Conservation (phyloP, 2,329 filamentous ascomycete species). For the Dissoconium aciculare region DNA sequence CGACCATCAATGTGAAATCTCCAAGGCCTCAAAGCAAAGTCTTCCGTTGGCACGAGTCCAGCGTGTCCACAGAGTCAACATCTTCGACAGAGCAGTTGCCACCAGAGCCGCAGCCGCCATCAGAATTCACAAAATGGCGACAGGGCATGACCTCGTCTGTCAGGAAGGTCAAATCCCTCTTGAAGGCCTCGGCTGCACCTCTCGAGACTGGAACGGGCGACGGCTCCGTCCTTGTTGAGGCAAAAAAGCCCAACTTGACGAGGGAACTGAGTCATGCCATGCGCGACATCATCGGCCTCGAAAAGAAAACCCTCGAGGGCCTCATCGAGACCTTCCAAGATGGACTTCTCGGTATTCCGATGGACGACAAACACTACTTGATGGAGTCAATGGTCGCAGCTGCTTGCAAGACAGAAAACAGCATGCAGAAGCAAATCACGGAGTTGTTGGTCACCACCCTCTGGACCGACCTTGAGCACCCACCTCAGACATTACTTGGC, state of each 20-base stretch:
- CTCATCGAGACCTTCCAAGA: conserved; percentile 27
- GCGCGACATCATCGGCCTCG: conserved; percentile 14
- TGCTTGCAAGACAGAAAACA: conserved; percentile 29
- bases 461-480: conserved; percentile 35
- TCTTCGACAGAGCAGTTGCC: neutral
- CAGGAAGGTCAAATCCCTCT: conserved; percentile 15
- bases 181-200: conserved; percentile 21
- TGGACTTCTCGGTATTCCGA: conserved; percentile 32
- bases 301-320: conserved; percentile 19
- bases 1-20: no score
- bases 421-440: conserved; percentile 28
- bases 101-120: conserved; percentile 11
- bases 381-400: conserved; percentile 43
- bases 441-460: conserved; percentile 31
- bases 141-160: conserved; percentile 15
- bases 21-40: no score
- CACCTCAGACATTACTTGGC: conserved; percentile 31
- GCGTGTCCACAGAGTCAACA: no score
- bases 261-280: conserved; percentile 13
- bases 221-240: conserved; percentile 27
- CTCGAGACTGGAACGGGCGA: conserved; percentile 30
- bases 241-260: conserved; percentile 12
- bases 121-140: conserved; percentile 15
- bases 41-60: no score
- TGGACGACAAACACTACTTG: conserved; percentile 47